Percentiles rank a stretch among this genome's conserved stretches.
These are phyloP conservation scores for Schizonepeta tenuifolia DNA, from an alignment of 257 asterid species.

Conservation along the genomic window DNA sequence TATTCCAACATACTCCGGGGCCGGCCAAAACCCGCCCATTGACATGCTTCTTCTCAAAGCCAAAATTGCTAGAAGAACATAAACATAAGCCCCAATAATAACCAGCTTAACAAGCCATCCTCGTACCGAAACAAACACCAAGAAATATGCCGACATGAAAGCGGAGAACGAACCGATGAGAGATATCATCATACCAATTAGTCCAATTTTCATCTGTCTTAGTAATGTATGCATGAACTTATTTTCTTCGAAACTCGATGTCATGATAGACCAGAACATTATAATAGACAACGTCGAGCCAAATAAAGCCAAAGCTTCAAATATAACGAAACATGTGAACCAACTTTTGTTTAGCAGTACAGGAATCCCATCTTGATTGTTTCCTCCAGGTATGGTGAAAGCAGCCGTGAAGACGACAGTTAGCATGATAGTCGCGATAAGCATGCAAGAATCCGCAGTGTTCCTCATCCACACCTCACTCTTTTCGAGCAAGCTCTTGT, in stretches of 20 bases:
- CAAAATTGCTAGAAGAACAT: background rate
- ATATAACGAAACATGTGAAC: conserved; percentile 5
- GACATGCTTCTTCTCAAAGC: too few species aligned
- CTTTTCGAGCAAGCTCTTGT: background rate
- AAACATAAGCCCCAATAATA: background rate
- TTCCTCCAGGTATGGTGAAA: background rate
- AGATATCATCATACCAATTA: background rate
- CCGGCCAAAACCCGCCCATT: too few species aligned
- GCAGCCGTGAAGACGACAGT: conserved; percentile 1
- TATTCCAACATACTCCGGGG: too few species aligned
- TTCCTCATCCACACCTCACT: background rate
- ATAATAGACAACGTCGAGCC: background rate
- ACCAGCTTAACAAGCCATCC: background rate
- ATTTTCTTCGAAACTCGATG: background rate
- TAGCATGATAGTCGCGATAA: conserved; percentile 7
- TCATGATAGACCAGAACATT: background rate
- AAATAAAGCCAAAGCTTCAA: background rate
- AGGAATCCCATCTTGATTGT: conserved; percentile 1
- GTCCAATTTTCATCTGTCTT: background rate
- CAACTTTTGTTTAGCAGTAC: background rate
- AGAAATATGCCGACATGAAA: background rate
- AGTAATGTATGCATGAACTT: background rate
- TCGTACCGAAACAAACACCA: background rate
- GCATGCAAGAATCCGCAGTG: conserved; percentile 5
- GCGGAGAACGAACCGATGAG: background rate